Base-by-base conservation (phyloP, 1,284 basidiomycete species). In the Pyrrhoderma lamaoense region DNA sequence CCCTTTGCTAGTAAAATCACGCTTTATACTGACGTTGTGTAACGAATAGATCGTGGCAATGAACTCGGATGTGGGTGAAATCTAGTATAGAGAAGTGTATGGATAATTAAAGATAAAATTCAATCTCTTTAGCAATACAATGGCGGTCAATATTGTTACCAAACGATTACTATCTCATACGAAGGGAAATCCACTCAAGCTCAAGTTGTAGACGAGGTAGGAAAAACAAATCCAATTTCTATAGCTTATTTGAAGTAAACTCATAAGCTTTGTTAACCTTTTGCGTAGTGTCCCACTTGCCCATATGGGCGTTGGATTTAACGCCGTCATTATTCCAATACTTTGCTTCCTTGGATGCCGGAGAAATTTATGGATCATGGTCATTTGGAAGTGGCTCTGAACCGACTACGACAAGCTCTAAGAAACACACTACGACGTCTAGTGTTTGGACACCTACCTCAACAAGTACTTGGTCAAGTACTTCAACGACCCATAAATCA, bases 231-330 rank as follows among this genome's bases (percentile, higher is more conserved):
- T 35, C 38, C 18, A 9, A 19, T 38, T 14, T 21, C 35, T 40
- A n/a, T n/a, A n/a, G n/a, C n/a, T n/a, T n/a, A n/a, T n/a, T n/a
- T n/a, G n/a, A n/a, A n/a, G n/a, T n/a, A n/a, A n/a, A n/a, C n/a
- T n/a, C n/a, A n/a, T 42, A 8, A 18, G 34, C 38, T 18, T 45
- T 45, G 13, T 3, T 18, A 13, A 2, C 27, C 35, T 36, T 47
- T n/a, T 19, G 3, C 21, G 16, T 27, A 70, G 64, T 76, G 74
- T 59, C 66, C 67, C 23, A 61, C 61, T 4, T 79, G 77, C 63
- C 64, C 65, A 3, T 71, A 65, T 54, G 76, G 76, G 74, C 65
- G 42, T 70, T 84, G 48, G 82, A 85, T 65, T 64, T 84, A 56
- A 73, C 71, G 25, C 63, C 64, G 2, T 64, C 70, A n/a, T 71